Base-by-base conservation (phyloP, 176 grass and related monocot species). In the Poa pratensis region DNA sequence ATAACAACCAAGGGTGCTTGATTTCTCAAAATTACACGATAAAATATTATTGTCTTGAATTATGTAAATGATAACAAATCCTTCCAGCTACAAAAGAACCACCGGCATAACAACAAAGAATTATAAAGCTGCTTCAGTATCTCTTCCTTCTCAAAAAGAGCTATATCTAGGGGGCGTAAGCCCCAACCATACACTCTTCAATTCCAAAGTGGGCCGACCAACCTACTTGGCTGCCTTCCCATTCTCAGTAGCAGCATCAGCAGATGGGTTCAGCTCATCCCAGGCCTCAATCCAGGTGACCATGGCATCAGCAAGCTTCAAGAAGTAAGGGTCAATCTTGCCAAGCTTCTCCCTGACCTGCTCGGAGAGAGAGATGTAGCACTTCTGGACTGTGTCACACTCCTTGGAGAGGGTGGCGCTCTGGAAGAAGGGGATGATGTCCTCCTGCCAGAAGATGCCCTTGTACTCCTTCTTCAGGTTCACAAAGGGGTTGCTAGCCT, bases 381-480 rank as follows among this genome's bases (percentile, higher is more conserved):
- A 97, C 75, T 97, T 93, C 70, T 97, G 95, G 18, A 97, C 95
- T 1, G 93, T 95, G 76, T 90, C 84, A 13, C 84, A 87, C 6
- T 97, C 95, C 89, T 97, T 95, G 0, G 95, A 80, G 32, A 97
- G 86, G 81, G 52, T 77, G 15, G 59, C 87, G 4, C 88, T 87
- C 85, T 97, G 95, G 91, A 97, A 97, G 91, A 97, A 97, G 6
- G 95, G 95, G 73, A 97, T 97, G 63, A 95, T 90, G 72, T 97
- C 93, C 87, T 97, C 95, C 83, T 97, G 95, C 95, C 95, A 97
- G 95, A 95, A 97, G 81, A 97, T 97, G 17, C 93, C 95, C 53
- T 97, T 97, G 90, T 98, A 98, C 72, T 98, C 96, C 80, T 98
- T 98, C 68, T 86, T 98, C 78, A 98, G 81, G 89, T 98, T 98